Percentiles rank a stretch among this genome's conserved stretches.
These are phyloP conservation scores for Aspergillus sp. DNA, from an alignment of 2,329 filamentous ascomycete genomes.

Conservation along the genomic window DNA sequence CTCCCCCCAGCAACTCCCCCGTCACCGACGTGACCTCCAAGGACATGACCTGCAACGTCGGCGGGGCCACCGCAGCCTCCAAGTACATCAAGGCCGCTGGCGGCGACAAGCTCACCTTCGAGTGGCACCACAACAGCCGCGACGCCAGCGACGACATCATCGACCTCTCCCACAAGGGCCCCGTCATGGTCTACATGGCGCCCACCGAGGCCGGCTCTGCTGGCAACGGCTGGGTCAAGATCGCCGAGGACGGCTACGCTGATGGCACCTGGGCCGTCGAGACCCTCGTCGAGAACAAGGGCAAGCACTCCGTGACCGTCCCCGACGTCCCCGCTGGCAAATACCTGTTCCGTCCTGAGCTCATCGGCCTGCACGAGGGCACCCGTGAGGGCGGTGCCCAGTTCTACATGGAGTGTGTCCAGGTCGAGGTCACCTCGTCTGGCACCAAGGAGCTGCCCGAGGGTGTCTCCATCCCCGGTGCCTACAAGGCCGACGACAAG, in stretches of 20 bases:
- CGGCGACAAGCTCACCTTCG: conserved; percentile 25
- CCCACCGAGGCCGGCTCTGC: conserved; percentile 18
- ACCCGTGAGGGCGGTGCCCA: conserved; percentile 19
- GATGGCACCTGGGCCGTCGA: conserved; percentile 21
- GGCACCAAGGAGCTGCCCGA: conserved; percentile 18
- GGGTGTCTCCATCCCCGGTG: conserved; percentile 22
- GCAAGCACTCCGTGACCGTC: conserved; percentile 24
- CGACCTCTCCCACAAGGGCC: conserved; percentile 20
- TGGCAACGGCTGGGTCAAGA: conserved; percentile 23
- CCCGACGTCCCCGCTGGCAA: conserved; percentile 23
- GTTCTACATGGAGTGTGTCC: conserved; percentile 27
- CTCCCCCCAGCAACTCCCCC: conserved; percentile 23
- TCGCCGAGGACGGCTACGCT: conserved; percentile 23
- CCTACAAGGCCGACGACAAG: conserved; percentile 16
- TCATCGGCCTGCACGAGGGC: conserved; percentile 25
- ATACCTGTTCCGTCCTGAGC: conserved; percentile 25
- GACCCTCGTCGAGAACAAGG: conserved; percentile 19
- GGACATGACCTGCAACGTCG: conserved; percentile 25
- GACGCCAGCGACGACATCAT: conserved; percentile 23
- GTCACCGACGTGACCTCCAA: conserved; percentile 22
- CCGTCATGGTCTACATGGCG: conserved; percentile 24
- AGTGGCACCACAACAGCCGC: conserved; percentile 24
- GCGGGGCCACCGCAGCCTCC: conserved; percentile 16
- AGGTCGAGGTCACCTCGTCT: conserved; percentile 22
- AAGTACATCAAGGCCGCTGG: conserved; percentile 20